Percentiles rank a stretch among this genome's conserved stretches.
phyloP scores from a whole-genome alignment of 2,329 filamentous ascomycete genomes.

The Diaporthe citrichinensis region DNA sequence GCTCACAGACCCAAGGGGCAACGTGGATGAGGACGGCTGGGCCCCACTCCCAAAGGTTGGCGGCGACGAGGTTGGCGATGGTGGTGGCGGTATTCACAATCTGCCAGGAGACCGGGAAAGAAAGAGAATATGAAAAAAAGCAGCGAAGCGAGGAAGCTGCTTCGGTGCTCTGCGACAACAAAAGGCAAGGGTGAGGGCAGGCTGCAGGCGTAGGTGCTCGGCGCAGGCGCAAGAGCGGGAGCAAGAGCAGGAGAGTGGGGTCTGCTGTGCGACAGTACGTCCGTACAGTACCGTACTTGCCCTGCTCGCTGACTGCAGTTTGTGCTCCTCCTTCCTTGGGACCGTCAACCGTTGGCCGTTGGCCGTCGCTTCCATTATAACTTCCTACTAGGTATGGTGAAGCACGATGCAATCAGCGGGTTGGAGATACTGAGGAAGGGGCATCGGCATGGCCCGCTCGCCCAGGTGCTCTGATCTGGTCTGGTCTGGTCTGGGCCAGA shows the following conservation, averaged over 20 bases:
- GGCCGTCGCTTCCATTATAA: background rate
- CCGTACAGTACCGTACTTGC: background rate
- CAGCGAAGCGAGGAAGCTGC: slow-evolving; percentile 8
- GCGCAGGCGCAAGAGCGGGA: background rate
- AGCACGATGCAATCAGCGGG: background rate
- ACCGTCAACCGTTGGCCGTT: background rate
- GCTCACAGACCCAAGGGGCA: background rate
- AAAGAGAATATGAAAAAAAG: background rate
- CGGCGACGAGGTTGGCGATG: slow-evolving; percentile 29
- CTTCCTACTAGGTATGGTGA: background rate
- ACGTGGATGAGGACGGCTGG: background rate
- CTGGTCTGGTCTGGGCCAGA: background rate
- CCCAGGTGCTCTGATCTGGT: background rate
- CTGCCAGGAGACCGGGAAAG: background rate
- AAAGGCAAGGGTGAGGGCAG: background rate
- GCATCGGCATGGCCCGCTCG: slow-evolving; percentile 1
- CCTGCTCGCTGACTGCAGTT: background rate
- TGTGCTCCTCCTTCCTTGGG: background rate
- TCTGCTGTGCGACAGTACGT: slow-evolving; percentile 19
- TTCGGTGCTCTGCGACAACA: background rate
- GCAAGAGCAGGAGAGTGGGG: background rate
- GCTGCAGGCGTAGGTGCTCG: too few species aligned
- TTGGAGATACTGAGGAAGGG: background rate
- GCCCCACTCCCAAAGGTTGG: background rate
- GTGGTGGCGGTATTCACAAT: background rate